Evolutionary conservation across 202 grass and related monocot genomes (phyloP).

Genomic region (Schoenoplectus tabernaemontani): DNA sequence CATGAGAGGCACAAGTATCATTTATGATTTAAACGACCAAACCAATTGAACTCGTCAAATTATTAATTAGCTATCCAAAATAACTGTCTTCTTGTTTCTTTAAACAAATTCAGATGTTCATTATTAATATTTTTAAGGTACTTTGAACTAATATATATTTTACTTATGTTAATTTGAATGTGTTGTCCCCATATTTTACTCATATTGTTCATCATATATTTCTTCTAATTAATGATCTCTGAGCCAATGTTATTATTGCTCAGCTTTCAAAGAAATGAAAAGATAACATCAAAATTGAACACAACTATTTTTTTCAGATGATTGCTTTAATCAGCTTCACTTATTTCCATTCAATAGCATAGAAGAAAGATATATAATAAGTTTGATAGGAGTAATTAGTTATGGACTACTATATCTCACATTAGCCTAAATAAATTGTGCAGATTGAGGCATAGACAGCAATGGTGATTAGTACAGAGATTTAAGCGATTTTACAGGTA

Average conservation of each 20-base stretch:
- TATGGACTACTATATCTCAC: neutral
- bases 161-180: neutral
- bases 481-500: neutral
- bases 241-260: neutral
- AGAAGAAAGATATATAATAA: neutral
- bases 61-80: neutral
- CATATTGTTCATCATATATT: too few species aligned
- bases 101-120: neutral
- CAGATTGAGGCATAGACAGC: neutral
- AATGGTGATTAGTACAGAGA: neutral
- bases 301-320: neutral
- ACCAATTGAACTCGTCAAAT: neutral
- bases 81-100: neutral
- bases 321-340: neutral
- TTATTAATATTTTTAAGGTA: neutral
- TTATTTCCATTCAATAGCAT: neutral
- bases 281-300: neutral
- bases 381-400: neutral
- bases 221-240: neutral
- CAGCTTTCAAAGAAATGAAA: neutral
- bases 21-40: neutral
- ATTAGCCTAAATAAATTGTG: neutral
- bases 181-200: neutral
- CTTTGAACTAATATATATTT: neutral
- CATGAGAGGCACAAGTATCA: neutral